A percentile compares a stretch with the other conserved stretches of the same genome.
These are phyloP conservation scores for Candida tammaniensis DNA, from an alignment of 805 yeast species.

Conservation along the genomic window DNA sequence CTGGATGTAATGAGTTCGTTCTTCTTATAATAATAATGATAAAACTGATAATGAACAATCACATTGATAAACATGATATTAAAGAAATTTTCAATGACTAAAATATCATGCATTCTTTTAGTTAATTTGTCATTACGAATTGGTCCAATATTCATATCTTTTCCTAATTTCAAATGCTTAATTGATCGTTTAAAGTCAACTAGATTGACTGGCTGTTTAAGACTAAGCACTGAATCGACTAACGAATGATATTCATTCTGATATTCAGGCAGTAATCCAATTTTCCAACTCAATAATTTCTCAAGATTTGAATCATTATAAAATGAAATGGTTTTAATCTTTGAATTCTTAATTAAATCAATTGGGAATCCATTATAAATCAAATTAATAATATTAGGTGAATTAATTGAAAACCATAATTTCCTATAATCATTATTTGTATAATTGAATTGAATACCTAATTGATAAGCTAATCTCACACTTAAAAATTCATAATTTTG, in stretches of 20 bases:
- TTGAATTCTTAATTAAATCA: constrained; percentile 4
- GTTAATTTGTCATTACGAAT: neutral
- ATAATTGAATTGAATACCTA: constrained; percentile 4
- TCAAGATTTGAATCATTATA: constrained; percentile 1
- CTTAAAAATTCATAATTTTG: constrained; percentile 3
- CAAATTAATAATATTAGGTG: constrained; percentile 3
- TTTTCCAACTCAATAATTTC: neutral
- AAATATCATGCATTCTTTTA: constrained; percentile 1
- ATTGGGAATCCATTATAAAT: constrained; percentile 3
- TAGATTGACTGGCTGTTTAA: neutral
- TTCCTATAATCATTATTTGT: constrained; percentile 3
- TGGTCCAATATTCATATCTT: too few relatives aligned
- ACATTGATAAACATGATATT: constrained; percentile 2
- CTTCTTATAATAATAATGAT: neutral
- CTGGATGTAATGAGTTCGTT: too few relatives aligned
- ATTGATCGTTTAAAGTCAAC: neutral
- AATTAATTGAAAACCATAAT: constrained; percentile 5
- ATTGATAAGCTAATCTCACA: constrained; percentile 1
- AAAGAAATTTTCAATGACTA: constrained; percentile 4
- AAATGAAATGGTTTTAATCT: neutral
- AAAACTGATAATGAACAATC: constrained; percentile 5
- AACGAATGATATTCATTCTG: neutral
- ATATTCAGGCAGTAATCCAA: neutral
- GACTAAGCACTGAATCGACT: neutral
- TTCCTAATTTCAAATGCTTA: neutral